Evolutionary conservation across 495 filamentous ascomycete genomes (phyloP), one percentile per base, ranked within the genome.

Genomic region (Entonaema liquescens): DNA sequence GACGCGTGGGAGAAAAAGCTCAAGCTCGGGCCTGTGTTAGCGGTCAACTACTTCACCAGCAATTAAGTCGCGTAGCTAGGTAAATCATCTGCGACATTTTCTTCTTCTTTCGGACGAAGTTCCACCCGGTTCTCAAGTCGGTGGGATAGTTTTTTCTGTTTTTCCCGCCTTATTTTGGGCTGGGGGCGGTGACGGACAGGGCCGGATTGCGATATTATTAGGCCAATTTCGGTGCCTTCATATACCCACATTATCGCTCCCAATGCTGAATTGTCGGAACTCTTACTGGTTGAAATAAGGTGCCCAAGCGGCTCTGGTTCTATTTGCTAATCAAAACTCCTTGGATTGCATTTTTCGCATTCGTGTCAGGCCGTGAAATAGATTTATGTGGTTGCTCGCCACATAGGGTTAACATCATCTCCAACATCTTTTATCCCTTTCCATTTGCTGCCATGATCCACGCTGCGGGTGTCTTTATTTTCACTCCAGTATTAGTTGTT

Each of bases 11-110:
- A 80, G 68, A 82, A 79, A 74, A 75, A 83, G 67, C 53, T 81
- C 31, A 79, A 80, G 5, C 70, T 89, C 21, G 86, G 84, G 23
- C 68, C 77, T 11, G 73, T 82, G 23, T 38, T 89, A 54, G 87
- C 86, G 40, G 81, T 78, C 26, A 89, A 88, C 73, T 89, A 84
- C 67, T 88, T 88, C 70, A 65, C 65, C 9, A 67, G 69, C 31
- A 72, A 72, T 29, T 72, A 72, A 23, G 23, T 19, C 23, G 1
- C n/a, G 15, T 5, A 36, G 9, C 23, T 26, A 17, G 26, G 9
- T 56, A 23, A 23, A 9, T 53, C 25, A 44, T 52, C 47, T 52
- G 47, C 25, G 53, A 17, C 44, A 17, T 28, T 29, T 19, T 21
- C 3, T 38, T 19, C 19, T 29, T 19, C n/a, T 7, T 36, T 17